Base-by-base conservation (phyloP, 257 asterid species). In the Lavandula angustifolia region DNA sequence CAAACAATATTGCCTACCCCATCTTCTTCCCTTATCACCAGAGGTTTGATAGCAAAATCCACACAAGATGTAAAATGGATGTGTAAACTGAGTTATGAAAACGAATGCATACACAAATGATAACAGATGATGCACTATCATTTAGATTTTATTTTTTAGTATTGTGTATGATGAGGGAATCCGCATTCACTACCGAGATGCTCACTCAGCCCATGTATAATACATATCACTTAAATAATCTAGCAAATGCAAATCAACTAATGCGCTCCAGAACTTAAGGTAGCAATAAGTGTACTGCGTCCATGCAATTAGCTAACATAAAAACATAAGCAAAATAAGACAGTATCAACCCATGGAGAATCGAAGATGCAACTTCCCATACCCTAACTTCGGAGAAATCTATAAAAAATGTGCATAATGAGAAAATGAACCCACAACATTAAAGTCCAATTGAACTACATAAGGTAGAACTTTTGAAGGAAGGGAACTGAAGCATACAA, bases 401-500 rank as follows among this genome's bases (percentile, higher is more conserved):
- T 7, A 35, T 51, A 44, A 31, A 18, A 59, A 62, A 35, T 34
- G n/a, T 9, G 58, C 29, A 35, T 34, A 1, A 58, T 48, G 29
- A 41, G 29, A 70, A 43, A 44, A 37, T 48, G 43, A 51, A 32
- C 38, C 33, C 10, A 58, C 56, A 51, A 46, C 17, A 62, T 29
- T 31, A 68, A 17, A 13, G 49, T 53, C 59, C 33, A 29, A 35
- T 52, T 60, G 33, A 67, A 72, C 43, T 37, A 64, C 61, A 35
- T 35, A 65, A 70, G 17, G 62, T 38, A 38, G 52, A 70, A 41
- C 56, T 31, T 42, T 17, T 22, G 32, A 57, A 66, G 57, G 57
- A 35, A 52, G 29, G 51, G 62, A 68, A 58, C 38, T 37, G 56
- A 68, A 60, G 55, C 59, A 67, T 52, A 72, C 35, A 54, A 58